These are phyloP conservation scores for Sonneratia caseolaris DNA, from an alignment of 345 rosid species.

Conservation along the genomic window DNA sequence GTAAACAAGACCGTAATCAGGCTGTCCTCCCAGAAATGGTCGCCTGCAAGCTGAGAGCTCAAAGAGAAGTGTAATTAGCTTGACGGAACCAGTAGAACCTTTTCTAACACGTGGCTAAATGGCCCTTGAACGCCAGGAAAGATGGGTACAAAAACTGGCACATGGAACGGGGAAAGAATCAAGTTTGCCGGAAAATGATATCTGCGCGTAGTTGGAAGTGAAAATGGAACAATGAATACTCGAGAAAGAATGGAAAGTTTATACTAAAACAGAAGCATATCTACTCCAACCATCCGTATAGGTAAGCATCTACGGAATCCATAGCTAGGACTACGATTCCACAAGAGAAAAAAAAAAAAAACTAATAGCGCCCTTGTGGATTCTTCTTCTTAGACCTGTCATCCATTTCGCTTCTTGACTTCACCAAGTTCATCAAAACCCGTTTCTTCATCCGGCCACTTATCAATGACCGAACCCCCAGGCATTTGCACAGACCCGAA, in stretches of 20 bases:
- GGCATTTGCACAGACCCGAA: conserved; percentile 32
- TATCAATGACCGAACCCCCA: conserved; percentile 33
- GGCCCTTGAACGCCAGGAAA: neutral
- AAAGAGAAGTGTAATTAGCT: neutral
- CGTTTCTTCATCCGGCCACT: conserved; percentile 38
- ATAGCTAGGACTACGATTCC: neutral
- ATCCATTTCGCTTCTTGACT: conserved; percentile 16
- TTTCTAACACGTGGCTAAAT: neutral
- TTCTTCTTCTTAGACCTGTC: conserved; percentile 19
- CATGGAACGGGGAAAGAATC: neutral
- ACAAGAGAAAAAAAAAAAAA: neutral
- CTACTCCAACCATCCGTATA: neutral
- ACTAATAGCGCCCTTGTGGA: conserved; percentile 13
- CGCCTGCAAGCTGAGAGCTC: neutral
- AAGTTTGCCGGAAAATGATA: neutral
- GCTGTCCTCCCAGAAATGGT: neutral
- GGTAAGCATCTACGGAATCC: neutral
- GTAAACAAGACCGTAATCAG: neutral
- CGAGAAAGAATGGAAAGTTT: neutral
- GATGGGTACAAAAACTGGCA: neutral
- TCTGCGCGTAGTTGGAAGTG: neutral
- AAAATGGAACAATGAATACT: neutral
- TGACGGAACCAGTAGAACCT: neutral
- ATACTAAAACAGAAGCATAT: neutral
- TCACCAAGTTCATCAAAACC: conserved; percentile 15